Conservation (phyloP, 352 stramenopile species). For the Phytophthora brassicae region DNA sequence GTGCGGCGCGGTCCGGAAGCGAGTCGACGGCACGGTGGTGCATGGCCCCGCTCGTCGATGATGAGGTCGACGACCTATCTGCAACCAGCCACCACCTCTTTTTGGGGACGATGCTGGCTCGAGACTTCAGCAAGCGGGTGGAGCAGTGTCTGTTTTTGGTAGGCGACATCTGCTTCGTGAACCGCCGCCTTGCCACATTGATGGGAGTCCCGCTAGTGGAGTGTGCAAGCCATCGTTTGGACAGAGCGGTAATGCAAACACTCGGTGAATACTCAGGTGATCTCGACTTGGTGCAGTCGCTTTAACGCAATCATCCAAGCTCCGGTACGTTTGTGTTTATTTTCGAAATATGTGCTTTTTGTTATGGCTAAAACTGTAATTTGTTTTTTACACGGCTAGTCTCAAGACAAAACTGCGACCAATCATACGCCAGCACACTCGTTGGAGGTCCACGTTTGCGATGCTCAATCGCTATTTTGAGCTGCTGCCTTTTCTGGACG, state of each 20-base stretch:
- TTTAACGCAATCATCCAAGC: too few species aligned
- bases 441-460: neutral
- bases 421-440: slow-evolving; percentile 7
- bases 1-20: slow-evolving; percentile 12
- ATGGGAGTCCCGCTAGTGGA: neutral
- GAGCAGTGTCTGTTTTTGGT: neutral
- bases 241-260: neutral
- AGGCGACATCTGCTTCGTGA: neutral
- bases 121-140: neutral
- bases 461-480: slow-evolving; percentile 9
- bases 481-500: neutral
- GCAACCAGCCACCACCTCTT: neutral
- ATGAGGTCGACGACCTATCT: neutral
- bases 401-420: slow-evolving; percentile 1
- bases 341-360: too few species aligned
- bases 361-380: neutral
- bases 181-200: neutral
- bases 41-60: slow-evolving; percentile 3
- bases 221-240: neutral
- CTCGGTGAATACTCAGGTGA: neutral
- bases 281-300: neutral
- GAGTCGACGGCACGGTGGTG: slow-evolving; percentile 1
- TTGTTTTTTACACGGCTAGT: neutral
- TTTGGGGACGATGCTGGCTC: neutral
- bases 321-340: too few species aligned